phyloP scores from a whole-genome alignment of 2,329 filamentous ascomycete genomes.

The Chaetomium strumarium region DNA sequence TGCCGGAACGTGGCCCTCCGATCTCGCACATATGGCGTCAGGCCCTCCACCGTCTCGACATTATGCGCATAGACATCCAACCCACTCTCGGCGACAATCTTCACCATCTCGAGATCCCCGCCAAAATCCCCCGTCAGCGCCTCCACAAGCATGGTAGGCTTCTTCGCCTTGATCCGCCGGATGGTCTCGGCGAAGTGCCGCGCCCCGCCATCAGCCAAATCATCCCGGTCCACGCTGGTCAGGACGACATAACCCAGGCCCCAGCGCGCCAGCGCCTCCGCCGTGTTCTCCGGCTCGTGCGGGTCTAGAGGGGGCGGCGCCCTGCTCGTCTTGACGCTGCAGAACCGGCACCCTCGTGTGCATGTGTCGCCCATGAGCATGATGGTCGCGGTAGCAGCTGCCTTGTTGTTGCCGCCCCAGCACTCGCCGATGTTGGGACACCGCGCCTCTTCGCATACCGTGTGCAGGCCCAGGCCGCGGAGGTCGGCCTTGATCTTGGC shows the following conservation, averaged over 20 bases:
- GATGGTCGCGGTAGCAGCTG: constrained; percentile 90
- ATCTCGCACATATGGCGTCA: constrained; percentile 87
- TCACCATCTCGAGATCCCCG: constrained; percentile 82
- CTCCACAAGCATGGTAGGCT: constrained; percentile 71
- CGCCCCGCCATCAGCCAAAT: constrained; percentile 82
- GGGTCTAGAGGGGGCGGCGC: constrained; percentile 75
- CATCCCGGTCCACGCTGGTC: constrained; percentile 89
- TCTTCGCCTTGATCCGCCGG: constrained; percentile 83
- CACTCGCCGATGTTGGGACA: constrained; percentile 98
- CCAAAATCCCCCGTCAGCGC: constrained; percentile 81
- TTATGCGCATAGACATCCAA: constrained; percentile 97
- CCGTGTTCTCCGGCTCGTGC: constrained; percentile 94
- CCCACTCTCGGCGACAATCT: constrained; percentile 76
- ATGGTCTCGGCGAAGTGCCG: constrained; percentile 91
- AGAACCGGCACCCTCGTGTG: constrained; percentile 93
- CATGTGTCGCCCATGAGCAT: constrained; percentile 99
- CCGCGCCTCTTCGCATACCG: constrained; percentile 93
- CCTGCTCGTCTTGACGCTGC: constrained; percentile 86
- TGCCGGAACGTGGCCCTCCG: constrained; percentile 84
- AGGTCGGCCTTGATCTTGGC: constrained; percentile 94
- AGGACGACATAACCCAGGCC: constrained; percentile 93
- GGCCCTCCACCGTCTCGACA: constrained; percentile 84
- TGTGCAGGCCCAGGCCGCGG: constrained; percentile 82
- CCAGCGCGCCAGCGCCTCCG: constrained; percentile 88
- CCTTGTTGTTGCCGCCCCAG: constrained; percentile 88